Evolutionary conservation across 129 eudicot species (phyloP), one percentile per base, ranked within the genome.

Genomic region (Erigeron canadensis): DNA sequence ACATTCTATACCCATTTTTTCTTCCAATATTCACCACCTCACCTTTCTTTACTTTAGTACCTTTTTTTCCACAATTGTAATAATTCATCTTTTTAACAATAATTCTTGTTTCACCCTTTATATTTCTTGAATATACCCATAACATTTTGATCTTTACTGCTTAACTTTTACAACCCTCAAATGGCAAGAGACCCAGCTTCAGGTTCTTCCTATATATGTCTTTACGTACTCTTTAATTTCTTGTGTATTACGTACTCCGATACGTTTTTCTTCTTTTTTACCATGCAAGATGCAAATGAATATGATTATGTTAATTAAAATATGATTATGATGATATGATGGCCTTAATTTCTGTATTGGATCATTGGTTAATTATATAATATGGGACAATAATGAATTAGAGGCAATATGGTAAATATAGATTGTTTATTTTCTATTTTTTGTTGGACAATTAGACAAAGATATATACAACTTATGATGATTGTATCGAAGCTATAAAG

Each of bases 181-280:
- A 84, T 84, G 85, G 81, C 79, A 40, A 78, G 71, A 70, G 70
- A 44, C 0, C 72, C 80, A 77, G 63, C 55, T 75, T 79, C 86
- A 75, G 89, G 89, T 85, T 61, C 70, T 19, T 63, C 34, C 63
- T 11, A 50, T 70, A 12, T 69, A 42, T 18, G 40, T 40, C 63
- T 40, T 62, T n/a, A n/a, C n/a, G n/a, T n/a, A n/a, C n/a, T n/a
- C n/a, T n/a, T n/a, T n/a, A n/a, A n/a, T n/a, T n/a, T 42, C 23
- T 11, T 12, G n/a, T 59, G 11, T 15, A 10, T 28, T 21, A 11
- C n/a, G n/a, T n/a, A n/a, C n/a, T n/a, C n/a, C n/a, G n/a, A n/a
- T n/a, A n/a, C n/a, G 10, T 37, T 23, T 23, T 59, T 50, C 17
- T n/a, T 15, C 56, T 50, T 18, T 50, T 11, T 28, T 59, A 28